These are phyloP conservation scores for Tylopilus vinaceipallidus DNA, from an alignment of 768 basidiomycete species.

Conservation along the genomic window DNA sequence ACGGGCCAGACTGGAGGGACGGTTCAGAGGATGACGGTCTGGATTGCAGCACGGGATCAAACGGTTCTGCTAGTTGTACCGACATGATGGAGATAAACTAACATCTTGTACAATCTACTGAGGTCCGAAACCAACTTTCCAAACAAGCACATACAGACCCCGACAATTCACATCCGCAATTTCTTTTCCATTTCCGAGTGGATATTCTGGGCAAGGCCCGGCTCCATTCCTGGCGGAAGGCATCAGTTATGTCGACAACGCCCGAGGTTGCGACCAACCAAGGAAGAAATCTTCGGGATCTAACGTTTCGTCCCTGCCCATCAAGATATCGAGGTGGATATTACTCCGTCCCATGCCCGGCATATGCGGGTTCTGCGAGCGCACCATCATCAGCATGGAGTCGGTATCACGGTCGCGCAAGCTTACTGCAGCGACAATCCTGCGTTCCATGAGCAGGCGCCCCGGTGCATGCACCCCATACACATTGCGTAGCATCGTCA, in stretches of 20 bases:
- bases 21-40: conserved; percentile 31
- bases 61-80: conserved; percentile 17
- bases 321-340: conserved; percentile 87
- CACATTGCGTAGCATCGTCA: conserved; percentile 80
- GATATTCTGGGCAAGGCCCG: conserved; percentile 48
- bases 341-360: conserved; percentile 67
- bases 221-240: conserved; percentile 49
- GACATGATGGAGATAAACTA: conserved; percentile 19
- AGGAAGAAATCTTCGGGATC: conserved; percentile 79
- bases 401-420: neutral
- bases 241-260: conserved; percentile 3
- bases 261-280: conserved; percentile 43
- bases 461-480: conserved; percentile 90
- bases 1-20: conserved; percentile 44
- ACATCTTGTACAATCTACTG: neutral
- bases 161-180: conserved; percentile 38
- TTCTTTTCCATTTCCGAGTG: conserved; percentile 71
- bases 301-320: conserved; percentile 87
- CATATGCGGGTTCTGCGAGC: conserved; percentile 60
- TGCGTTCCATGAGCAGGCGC: conserved; percentile 91
- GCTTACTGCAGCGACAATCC: conserved; percentile 69
- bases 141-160: conserved; percentile 30
- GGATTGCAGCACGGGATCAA: conserved; percentile 20
- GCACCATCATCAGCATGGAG: neutral
- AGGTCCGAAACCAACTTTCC: conserved; percentile 3